Evolutionary conservation across 768 basidiomycete genomes (phyloP).

Genomic region (Boletus edulis): DNA sequence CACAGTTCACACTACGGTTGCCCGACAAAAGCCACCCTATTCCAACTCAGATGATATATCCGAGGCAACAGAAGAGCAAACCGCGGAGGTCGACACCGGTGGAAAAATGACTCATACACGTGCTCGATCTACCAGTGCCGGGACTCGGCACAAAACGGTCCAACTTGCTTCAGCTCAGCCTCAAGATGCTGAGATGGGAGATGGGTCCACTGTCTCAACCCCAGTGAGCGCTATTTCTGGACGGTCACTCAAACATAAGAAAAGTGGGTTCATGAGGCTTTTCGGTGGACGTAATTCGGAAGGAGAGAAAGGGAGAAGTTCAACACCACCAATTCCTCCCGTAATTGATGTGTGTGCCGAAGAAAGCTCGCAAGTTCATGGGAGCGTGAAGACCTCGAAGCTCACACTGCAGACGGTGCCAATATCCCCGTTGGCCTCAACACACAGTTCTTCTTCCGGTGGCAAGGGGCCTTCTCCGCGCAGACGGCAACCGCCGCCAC

Average conservation of each 20-base stretch:
- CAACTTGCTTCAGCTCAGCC: constrained; percentile 35
- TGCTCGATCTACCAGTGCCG: constrained; percentile 62
- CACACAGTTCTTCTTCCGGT: constrained; percentile 9
- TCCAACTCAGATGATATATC: constrained; percentile 33
- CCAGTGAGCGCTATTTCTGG: constrained; percentile 23
- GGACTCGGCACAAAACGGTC: constrained; percentile 44
- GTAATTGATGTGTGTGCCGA: constrained; percentile 38
- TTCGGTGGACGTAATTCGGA: constrained; percentile 51
- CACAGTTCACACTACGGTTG: constrained; percentile 35
- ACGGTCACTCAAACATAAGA: constrained; percentile 68
- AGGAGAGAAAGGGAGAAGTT: constrained; percentile 35
- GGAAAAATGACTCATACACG: constrained; percentile 34
- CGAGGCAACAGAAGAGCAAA: constrained; percentile 14
- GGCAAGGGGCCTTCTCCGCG: constrained; percentile 23
- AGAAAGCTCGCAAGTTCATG: constrained; percentile 20
- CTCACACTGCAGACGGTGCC: constrained; percentile 35
- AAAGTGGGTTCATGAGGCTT: constrained; percentile 78
- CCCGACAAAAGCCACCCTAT: constrained; percentile 30
- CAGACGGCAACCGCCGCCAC: constrained; percentile 29
- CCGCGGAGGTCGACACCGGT: constrained; percentile 25
- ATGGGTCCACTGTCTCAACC: constrained; percentile 33
- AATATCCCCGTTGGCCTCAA: constrained; percentile 35
- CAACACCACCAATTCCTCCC: constrained; percentile 58
- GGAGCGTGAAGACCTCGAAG: constrained; percentile 29
- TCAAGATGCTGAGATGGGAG: constrained; percentile 42